These are phyloP conservation scores for Mycena rosella DNA, from an alignment of 768 basidiomycete genomes.

Conservation along the genomic window DNA sequence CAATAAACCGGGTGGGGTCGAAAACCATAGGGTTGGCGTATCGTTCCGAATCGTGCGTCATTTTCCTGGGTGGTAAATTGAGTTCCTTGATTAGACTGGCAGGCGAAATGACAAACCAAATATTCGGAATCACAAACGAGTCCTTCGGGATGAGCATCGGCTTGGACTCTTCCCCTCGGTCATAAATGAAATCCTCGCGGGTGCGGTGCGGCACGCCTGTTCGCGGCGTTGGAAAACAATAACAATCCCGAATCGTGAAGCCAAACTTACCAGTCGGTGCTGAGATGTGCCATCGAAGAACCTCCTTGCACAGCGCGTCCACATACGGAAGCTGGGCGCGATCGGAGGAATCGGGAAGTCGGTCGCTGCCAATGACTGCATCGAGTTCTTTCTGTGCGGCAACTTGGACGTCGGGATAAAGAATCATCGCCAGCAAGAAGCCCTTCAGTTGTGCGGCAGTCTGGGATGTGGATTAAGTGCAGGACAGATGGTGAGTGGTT, in stretches of 20 bases:
- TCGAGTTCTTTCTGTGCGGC: conserved; percentile 54
- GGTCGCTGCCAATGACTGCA: conserved; percentile 43
- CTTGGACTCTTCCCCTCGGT: not conserved
- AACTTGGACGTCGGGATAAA: conserved; percentile 48
- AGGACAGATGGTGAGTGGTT: not conserved
- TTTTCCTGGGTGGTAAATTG: conserved; percentile 13
- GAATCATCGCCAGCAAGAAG: conserved; percentile 38
- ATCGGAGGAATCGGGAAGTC: conserved; percentile 40
- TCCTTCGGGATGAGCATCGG: conserved; percentile 18
- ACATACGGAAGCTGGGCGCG: conserved; percentile 36
- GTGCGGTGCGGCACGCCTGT: conserved; percentile 13
- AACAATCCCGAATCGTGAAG: not conserved
- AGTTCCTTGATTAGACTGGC: not conserved
- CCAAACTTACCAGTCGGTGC: conserved; percentile 32
- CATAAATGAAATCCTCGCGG: conserved; percentile 12
- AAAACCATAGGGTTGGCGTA: conserved; percentile 28
- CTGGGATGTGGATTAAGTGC: not conserved
- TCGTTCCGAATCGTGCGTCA: conserved; percentile 19
- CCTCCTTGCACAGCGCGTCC: conserved; percentile 39
- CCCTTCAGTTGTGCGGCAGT: conserved; percentile 8
- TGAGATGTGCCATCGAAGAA: conserved; percentile 33
- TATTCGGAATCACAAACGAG: conserved; percentile 9
- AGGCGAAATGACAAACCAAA: not conserved
- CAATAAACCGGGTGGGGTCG: conserved; percentile 22
- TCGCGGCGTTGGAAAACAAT: not conserved